Base-by-base conservation (phyloP, 768 basidiomycete species). In the Suillus decipiens region DNA sequence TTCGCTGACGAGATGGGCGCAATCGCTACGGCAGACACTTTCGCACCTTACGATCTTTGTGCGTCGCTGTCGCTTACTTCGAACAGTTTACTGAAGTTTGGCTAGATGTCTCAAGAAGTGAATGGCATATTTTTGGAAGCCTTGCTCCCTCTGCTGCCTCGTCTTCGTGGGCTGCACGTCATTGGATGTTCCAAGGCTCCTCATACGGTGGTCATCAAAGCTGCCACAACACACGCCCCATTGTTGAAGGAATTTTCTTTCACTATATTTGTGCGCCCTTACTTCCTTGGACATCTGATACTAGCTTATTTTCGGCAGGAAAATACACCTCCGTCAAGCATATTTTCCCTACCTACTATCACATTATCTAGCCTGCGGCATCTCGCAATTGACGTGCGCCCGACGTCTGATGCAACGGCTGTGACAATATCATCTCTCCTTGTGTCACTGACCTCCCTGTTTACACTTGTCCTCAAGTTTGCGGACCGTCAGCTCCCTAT, bases 21-120 rank as follows among this genome's bases (percentile, higher is more conserved):
- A 68, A 8, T 69, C 69, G 33, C 70, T 88, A 55, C 73, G 74
- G 50, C 71, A 66, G 31, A 84, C 82, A 1, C 74, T 90, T 67
- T 80, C 78, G 2, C 80, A 75, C 36, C 75, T 93, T 66, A 85
- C 85, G 1, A 72, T 93, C 50, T 85, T 77, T 68, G 90, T 91
- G 68, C 61, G 89, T 78, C 31, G 14, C 31, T 53, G 53, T 60
- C 19, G 5, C 19, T 19, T 31, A 3, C 43, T 6, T 1, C 28
- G 6, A 11, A 8, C 48, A 17, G 34, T 66, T 50, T 64, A 24
- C 0, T 47, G 1, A 39, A 19, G 17, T 19, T 43, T 45, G 58
- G 57, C 22, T 66, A 92, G 90, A 82, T 81, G 77, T 80, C 84
- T 3, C 79, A 76, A 42, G 82, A 86, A 24, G 71, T 89, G 39